Percentiles rank a stretch among this genome's conserved stretches.
Evolutionary conservation across 169 alveolate species (phyloP).

Genomic region (Eimeria zaria): DNA sequence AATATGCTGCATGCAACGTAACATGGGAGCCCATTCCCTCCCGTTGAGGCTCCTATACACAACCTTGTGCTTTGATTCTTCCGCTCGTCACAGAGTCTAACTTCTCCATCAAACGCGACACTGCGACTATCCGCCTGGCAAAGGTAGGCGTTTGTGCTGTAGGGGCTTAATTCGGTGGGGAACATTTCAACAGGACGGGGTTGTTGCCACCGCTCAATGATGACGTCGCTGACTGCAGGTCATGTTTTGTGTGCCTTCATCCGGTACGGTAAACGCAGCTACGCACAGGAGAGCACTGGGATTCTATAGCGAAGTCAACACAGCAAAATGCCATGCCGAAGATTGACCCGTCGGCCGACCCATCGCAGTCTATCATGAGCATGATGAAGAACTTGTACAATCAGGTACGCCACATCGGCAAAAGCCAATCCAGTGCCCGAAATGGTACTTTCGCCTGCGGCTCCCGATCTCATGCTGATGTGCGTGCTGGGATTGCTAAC

Average conservation of each 20-base stretch:
- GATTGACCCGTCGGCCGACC: conserved; percentile 52
- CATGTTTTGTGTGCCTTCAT: neutral
- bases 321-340: conserved; percentile 48
- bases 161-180: neutral
- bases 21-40: neutral
- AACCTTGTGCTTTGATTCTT: neutral
- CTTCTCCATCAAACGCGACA: conserved; percentile 63
- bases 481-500: neutral
- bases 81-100: conserved; percentile 50
- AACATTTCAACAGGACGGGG: neutral
- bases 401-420: neutral
- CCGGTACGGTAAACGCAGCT: conserved; percentile 12
- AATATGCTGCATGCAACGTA: neutral
- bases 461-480: neutral
- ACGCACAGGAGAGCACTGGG: conserved; percentile 75
- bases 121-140: conserved; percentile 65
- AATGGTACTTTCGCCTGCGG: neutral
- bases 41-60: neutral
- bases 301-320: conserved; percentile 12
- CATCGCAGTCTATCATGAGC: conserved; percentile 71
- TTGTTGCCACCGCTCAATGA: neutral
- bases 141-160: neutral
- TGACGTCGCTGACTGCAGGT: neutral
- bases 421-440: neutral
- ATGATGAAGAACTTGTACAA: conserved; percentile 71